phyloP scores from a whole-genome alignment of 2,329 filamentous ascomycete genomes.

The Xylaria hypoxylon region DNA sequence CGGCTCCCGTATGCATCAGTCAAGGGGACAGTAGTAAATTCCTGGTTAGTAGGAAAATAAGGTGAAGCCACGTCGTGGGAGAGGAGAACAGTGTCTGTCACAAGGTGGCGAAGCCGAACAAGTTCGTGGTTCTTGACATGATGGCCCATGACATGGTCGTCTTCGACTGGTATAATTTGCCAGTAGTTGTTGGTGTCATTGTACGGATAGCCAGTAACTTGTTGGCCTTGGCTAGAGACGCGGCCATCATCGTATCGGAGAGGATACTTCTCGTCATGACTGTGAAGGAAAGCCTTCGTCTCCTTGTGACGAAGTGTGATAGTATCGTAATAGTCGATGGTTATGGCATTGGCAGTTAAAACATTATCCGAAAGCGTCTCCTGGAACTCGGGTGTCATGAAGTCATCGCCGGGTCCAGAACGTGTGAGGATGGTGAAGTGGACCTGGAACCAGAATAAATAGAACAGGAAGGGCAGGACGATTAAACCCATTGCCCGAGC shows the following conservation, averaged over 20 bases:
- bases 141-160: constrained; percentile 68
- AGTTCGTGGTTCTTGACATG: constrained; percentile 85
- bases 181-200: constrained; percentile 99
- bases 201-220: constrained; percentile 97
- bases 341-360: constrained; percentile 87
- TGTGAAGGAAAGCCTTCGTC: constrained; percentile 95
- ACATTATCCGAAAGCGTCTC: constrained; percentile 95
- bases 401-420: constrained; percentile 96
- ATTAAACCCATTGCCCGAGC: constrained; percentile 90
- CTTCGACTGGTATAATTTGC: constrained; percentile 83
- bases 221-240: constrained; percentile 96
- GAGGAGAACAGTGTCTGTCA: constrained; percentile 86
- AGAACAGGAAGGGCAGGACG: constrained; percentile 93
- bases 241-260: constrained; percentile 97
- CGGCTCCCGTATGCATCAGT: constrained; percentile 80
- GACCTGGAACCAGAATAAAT: constrained; percentile 99
- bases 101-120: constrained; percentile 86
- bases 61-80: constrained; percentile 98
- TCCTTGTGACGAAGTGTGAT: constrained; percentile 96
- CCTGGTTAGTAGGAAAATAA: constrained; percentile 96
- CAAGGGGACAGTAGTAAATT: constrained; percentile 85
- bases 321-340: constrained; percentile 89
- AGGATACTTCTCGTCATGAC: constrained; percentile 88
- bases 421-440: constrained; percentile 90
- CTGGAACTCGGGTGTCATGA: constrained; percentile 99